phyloP scores from a whole-genome alignment of 1,284 basidiomycete genomes.

The Malassezia slooffiae region DNA sequence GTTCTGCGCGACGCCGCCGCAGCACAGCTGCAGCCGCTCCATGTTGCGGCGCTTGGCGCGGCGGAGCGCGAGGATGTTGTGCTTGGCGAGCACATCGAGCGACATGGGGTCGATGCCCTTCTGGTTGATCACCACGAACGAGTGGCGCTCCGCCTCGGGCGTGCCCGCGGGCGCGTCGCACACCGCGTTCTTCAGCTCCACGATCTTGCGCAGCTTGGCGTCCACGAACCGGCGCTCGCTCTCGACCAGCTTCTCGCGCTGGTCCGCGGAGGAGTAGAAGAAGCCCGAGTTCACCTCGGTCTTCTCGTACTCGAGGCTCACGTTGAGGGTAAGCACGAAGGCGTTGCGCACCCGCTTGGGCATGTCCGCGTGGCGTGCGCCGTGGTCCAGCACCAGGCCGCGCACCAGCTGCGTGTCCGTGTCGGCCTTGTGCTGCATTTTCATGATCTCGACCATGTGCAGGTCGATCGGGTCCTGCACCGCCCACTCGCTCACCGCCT shows the following conservation, averaged over 20 bases:
- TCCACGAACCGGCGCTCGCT: conserved; percentile 90
- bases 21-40: conserved; percentile 56
- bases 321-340: conserved; percentile 88
- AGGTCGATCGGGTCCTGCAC: conserved; percentile 69
- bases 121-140: conserved; percentile 94
- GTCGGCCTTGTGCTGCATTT: conserved; percentile 98
- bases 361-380: conserved; percentile 97
- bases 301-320: conserved; percentile 98
- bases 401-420: conserved; percentile 95
- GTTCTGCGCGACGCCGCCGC: conserved; percentile 91
- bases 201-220: conserved; percentile 87
- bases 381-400: conserved; percentile 84
- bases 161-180: conserved; percentile 54
- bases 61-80: conserved; percentile 86
- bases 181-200: conserved; percentile 90
- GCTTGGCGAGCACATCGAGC: conserved; percentile 90
- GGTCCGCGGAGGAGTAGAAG: conserved; percentile 97
- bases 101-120: conserved; percentile 98
- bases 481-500: conserved; percentile 36
- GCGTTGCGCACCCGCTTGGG: conserved; percentile 96
- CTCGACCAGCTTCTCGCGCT: conserved; percentile 96
- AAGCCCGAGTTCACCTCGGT: conserved; percentile 99
- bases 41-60: conserved; percentile 75
- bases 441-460: conserved; percentile 99
- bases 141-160: conserved; percentile 54